Evolutionary conservation across 148 eudicot species (phyloP).

Genomic region (Diospyros lotus): DNA sequence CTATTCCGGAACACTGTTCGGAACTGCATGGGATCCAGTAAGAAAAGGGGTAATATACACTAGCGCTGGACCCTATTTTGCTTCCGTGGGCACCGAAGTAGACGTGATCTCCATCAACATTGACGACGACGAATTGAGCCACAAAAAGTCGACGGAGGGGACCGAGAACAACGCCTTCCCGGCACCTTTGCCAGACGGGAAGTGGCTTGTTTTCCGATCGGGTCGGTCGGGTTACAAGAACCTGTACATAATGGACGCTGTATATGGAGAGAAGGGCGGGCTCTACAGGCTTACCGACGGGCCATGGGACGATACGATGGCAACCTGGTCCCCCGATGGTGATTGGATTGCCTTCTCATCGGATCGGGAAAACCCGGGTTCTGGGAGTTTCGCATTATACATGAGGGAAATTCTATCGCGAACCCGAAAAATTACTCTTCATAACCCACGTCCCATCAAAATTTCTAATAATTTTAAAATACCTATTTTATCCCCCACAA

Average conservation of each 20-base stretch:
- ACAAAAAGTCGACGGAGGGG: conserved; percentile 47
- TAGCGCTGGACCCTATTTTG: conserved; percentile 57
- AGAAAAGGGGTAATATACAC: conserved; percentile 27
- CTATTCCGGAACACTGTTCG: conserved; percentile 33
- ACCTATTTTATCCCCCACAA: too few species aligned
- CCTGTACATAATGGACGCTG: too few species aligned
- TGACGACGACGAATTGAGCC: conserved; percentile 37
- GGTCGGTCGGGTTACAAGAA: conserved; percentile 48
- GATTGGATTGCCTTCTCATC: conserved; percentile 71
- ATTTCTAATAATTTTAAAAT: too few species aligned
- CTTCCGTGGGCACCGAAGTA: conserved; percentile 43
- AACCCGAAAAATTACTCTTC: too few species aligned
- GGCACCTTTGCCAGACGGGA: conserved; percentile 78
- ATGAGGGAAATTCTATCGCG: too few species aligned
- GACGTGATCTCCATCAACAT: conserved; percentile 52
- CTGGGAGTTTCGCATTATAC: too few species aligned
- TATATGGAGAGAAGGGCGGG: conserved; percentile 44
- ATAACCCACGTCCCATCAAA: too few species aligned
- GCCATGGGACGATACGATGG: conserved; percentile 80
- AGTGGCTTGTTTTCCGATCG: conserved; percentile 71
- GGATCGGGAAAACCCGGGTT: conserved; percentile 45
- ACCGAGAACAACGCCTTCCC: conserved; percentile 82
- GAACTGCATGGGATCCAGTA: conserved; percentile 60
- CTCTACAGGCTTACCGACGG: conserved; percentile 56
- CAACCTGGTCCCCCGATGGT: conserved; percentile 29